These are phyloP conservation scores for Smittium mucronatum DNA, from an alignment of 371 early-diverging fungal genomes.

Conservation along the genomic window DNA sequence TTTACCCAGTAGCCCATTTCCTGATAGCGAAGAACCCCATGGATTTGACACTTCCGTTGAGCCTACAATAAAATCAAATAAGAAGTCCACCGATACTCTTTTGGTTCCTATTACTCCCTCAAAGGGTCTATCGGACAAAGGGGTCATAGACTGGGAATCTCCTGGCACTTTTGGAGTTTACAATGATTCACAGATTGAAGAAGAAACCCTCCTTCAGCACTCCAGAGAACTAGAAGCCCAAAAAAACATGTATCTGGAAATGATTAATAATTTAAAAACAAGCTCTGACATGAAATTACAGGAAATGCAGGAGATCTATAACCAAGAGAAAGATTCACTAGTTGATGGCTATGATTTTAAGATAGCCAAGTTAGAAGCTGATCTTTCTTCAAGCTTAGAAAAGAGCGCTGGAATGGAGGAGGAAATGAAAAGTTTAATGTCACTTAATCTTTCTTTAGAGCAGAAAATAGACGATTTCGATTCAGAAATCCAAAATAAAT, in stretches of 20 bases:
- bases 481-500: neutral
- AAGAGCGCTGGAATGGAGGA: neutral
- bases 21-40: neutral
- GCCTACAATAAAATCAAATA: neutral
- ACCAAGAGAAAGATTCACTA: neutral
- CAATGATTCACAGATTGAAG: neutral
- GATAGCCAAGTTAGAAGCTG: neutral
- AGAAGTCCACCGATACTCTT: neutral
- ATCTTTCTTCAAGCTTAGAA: neutral
- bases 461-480: neutral
- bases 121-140: neutral
- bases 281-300: neutral
- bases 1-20: neutral
- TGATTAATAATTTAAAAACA: neutral
- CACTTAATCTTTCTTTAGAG: neutral
- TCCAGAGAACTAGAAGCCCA: conserved; percentile 2
- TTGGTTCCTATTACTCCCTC: conserved; percentile 2
- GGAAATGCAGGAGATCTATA: neutral
- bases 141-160: neutral
- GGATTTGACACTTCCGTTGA: neutral
- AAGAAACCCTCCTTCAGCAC: neutral
- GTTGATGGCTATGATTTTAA: neutral
- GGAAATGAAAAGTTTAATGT: neutral
- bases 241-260: conserved; percentile 4
- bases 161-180: neutral